A percentile compares a stretch with the other conserved stretches of the same genome.
Conservation (phyloP, 345 rosid genomes). For the Jatropha curcas region DNA sequence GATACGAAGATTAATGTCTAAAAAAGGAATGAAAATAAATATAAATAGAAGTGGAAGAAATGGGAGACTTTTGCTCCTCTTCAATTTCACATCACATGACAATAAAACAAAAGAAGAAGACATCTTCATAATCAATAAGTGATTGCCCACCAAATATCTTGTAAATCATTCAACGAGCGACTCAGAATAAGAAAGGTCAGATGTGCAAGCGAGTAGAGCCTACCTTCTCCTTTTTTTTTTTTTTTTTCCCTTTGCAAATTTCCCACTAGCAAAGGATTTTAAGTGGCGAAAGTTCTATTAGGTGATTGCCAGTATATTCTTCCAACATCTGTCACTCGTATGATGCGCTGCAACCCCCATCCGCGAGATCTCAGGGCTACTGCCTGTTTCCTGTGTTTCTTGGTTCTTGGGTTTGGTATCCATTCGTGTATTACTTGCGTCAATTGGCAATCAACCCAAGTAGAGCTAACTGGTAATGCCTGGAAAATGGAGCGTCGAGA, state of each 20-base stretch:
- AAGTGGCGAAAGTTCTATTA: not conserved
- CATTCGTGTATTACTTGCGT: too few species aligned
- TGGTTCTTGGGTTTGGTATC: too few species aligned
- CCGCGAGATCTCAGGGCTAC: too few species aligned
- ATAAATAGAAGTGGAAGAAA: conserved; percentile 13
- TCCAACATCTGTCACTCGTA: too few species aligned
- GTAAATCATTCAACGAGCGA: conserved; percentile 23
- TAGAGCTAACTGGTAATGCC: too few species aligned
- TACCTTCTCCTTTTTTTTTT: conserved; percentile 30
- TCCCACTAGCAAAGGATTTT: conserved; percentile 14
- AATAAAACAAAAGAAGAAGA: conserved; percentile 38
- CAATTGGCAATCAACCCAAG: too few species aligned
- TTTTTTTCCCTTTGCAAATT: too few species aligned
- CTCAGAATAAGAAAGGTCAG: conserved; percentile 27
- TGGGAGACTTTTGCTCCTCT: conserved; percentile 30
- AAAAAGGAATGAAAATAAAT: conserved; percentile 25
- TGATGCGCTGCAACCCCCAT: too few species aligned
- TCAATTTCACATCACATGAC: conserved; percentile 44
- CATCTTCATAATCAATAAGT: conserved; percentile 29
- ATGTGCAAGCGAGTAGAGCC: conserved; percentile 29
- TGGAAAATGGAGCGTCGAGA: too few species aligned
- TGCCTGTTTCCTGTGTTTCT: too few species aligned
- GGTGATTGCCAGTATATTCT: too few species aligned
- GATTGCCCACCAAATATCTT: conserved; percentile 31
- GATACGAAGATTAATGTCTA: conserved; percentile 43